Conservation (phyloP, 1,139 yeast genomes). For the Zygosaccharomyces pseudobailii region DNA sequence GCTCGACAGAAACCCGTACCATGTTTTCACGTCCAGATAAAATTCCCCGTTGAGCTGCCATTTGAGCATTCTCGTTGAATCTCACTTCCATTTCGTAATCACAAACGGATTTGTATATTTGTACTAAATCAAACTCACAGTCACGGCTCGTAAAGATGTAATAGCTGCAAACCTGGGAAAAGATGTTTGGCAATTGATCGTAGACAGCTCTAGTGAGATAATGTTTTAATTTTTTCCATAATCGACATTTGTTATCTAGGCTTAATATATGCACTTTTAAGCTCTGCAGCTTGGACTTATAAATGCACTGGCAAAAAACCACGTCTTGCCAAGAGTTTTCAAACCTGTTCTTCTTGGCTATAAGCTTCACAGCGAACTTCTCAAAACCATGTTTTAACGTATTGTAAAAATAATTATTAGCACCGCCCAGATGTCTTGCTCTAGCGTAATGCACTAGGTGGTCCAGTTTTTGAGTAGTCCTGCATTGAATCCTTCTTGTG, state of each 20-base stretch:
- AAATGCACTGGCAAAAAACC: not conserved
- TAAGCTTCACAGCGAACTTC: not conserved
- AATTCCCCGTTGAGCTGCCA: not conserved
- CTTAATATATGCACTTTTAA: not conserved
- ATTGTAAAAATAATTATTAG: not conserved
- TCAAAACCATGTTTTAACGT: not conserved
- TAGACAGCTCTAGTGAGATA: not conserved
- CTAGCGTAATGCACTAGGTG: not conserved
- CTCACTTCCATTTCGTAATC: not conserved
- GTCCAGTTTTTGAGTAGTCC: not conserved
- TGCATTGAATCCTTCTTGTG: not conserved
- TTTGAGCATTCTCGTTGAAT: not conserved
- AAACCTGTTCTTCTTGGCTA: not conserved
- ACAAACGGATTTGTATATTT: constrained; percentile 1
- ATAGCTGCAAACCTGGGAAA: constrained; percentile 1
- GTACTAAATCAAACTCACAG: not conserved
- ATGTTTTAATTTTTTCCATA: not conserved
- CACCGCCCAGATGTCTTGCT: not conserved
- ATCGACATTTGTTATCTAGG: not conserved
- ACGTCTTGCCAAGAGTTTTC: constrained; percentile 4
- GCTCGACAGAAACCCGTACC: not conserved
- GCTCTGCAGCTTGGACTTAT: constrained; percentile 1
- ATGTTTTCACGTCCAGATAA: not conserved
- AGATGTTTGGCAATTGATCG: not conserved
- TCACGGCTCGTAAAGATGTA: constrained; percentile 1